Evolutionary conservation across 2,329 filamentous ascomycete species (phyloP).

Genomic region (Furcasterigmium sp.): DNA sequence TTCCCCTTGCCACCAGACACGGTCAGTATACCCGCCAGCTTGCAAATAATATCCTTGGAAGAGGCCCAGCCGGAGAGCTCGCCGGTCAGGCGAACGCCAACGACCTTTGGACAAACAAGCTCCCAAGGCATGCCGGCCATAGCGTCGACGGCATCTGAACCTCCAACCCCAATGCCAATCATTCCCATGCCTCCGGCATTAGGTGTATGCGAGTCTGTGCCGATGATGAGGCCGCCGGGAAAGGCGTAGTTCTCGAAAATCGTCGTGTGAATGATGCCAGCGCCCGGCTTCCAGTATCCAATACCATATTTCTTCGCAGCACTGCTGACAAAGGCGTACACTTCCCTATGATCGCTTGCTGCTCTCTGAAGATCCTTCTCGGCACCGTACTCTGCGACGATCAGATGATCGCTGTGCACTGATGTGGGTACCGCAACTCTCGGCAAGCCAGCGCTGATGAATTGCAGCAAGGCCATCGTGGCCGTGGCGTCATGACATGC

Average conservation of each 20-base stretch:
- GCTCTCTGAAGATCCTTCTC: constrained; percentile 21
- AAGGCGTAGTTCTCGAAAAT: constrained; percentile 34
- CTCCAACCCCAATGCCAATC: constrained; percentile 34
- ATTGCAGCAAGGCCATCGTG: constrained; percentile 35
- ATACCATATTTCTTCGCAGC: constrained; percentile 40
- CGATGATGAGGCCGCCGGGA: constrained; percentile 27
- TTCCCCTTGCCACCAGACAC: constrained; percentile 27
- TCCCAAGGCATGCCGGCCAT: constrained; percentile 27
- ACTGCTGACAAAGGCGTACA: constrained; percentile 30
- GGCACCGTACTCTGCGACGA: constrained; percentile 23
- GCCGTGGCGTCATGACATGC: constrained; percentile 36
- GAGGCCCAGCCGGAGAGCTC: constrained; percentile 23
- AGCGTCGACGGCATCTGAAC: constrained; percentile 42
- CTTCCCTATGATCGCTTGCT: constrained; percentile 24
- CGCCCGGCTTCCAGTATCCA: constrained; percentile 29
- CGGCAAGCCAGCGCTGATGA: constrained; percentile 33
- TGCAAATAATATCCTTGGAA: constrained; percentile 29
- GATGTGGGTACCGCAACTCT: constrained; percentile 30
- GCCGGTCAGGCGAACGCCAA: constrained; percentile 24
- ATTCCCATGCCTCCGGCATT: constrained; percentile 29
- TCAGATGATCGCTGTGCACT: constrained; percentile 32
- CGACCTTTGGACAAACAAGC: constrained; percentile 22
- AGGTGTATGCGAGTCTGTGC: constrained; percentile 30
- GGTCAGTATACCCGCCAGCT: constrained; percentile 25
- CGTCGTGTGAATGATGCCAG: constrained; percentile 30